Evolutionary conservation across 2,329 filamentous ascomycete genomes (phyloP).

Genomic region (Monosporascus cannonballus): DNA sequence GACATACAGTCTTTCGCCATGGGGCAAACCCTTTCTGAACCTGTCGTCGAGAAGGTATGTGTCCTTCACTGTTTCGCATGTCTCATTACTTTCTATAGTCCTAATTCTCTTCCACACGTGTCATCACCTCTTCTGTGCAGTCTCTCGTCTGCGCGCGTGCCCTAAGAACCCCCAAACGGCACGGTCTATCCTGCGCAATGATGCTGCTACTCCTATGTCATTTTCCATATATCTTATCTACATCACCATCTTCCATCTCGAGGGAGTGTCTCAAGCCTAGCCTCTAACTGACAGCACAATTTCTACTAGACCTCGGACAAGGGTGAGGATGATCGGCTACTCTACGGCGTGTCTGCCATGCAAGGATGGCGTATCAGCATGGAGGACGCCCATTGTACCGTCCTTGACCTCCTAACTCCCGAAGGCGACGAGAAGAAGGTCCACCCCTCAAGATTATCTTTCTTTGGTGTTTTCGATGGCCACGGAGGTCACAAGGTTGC

Average conservation of each 20-base stretch:
- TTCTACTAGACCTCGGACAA: conserved; percentile 68
- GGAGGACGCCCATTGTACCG: conserved; percentile 89
- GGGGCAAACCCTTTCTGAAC: conserved; percentile 99
- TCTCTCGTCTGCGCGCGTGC: neutral
- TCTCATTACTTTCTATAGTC: conserved; percentile 12
- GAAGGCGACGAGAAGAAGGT: conserved; percentile 51
- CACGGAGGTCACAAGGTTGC: conserved; percentile 97
- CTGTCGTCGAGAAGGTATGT: conserved; percentile 96
- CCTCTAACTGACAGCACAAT: neutral
- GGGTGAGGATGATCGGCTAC: conserved; percentile 86
- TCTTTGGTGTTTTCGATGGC: conserved; percentile 97
- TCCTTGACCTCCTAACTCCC: conserved; percentile 75
- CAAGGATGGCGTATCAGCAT: conserved; percentile 99
- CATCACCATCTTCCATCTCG: too few species aligned
- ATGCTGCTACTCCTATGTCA: too few species aligned
- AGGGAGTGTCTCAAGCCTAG: too few species aligned
- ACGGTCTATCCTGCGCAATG: too few species aligned
- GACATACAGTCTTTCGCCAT: conserved; percentile 48
- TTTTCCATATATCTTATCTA: too few species aligned
- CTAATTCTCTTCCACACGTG: neutral
- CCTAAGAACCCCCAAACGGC: neutral
- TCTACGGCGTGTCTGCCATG: conserved; percentile 97
- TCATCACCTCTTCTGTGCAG: neutral
- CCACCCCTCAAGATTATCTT: conserved; percentile 71
- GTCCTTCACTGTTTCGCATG: conserved; percentile 6